Evolutionary conservation across 805 yeast species (phyloP).

Genomic region (Kazachstania martiniae): DNA sequence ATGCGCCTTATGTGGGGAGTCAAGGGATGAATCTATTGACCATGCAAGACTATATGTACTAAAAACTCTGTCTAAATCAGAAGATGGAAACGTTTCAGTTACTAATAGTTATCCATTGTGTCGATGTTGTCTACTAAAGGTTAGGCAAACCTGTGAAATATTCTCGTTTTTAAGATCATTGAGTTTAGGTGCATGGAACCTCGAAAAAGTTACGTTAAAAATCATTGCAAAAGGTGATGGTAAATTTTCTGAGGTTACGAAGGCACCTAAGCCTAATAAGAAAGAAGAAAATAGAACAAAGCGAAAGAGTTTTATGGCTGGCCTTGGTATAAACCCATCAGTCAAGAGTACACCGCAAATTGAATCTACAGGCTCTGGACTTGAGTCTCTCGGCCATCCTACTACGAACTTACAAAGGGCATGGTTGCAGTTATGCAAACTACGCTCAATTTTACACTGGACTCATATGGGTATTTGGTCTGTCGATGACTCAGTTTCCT

Average conservation of each 20-base stretch:
- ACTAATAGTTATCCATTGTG: slow-evolving; percentile 56
- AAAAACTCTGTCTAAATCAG: slow-evolving; percentile 33
- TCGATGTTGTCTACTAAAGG: slow-evolving; percentile 65
- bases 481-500: slow-evolving; percentile 23
- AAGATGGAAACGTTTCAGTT: slow-evolving; percentile 21
- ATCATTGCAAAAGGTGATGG: slow-evolving; percentile 11
- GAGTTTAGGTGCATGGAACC: slow-evolving; percentile 47
- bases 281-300: slow-evolving; percentile 15
- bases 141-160: slow-evolving; percentile 75
- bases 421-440: slow-evolving; percentile 54
- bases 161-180: slow-evolving; percentile 66
- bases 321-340: slow-evolving; percentile 10
- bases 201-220: slow-evolving; percentile 31
- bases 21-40: slow-evolving; percentile 54
- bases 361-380: slow-evolving; percentile 6
- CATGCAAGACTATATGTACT: slow-evolving; percentile 70
- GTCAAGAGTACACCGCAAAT: slow-evolving; percentile 9
- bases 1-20: slow-evolving; percentile 81
- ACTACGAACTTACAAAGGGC: slow-evolving; percentile 34
- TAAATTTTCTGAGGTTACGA: slow-evolving; percentile 9
- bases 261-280: background rate
- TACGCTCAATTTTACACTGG: slow-evolving; percentile 74
- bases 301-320: slow-evolving; percentile 21
- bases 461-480: slow-evolving; percentile 76
- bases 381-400: slow-evolving; percentile 19